phyloP scores from a whole-genome alignment of 441 rosid species.

The Bocquillonia castaneifolia region DNA sequence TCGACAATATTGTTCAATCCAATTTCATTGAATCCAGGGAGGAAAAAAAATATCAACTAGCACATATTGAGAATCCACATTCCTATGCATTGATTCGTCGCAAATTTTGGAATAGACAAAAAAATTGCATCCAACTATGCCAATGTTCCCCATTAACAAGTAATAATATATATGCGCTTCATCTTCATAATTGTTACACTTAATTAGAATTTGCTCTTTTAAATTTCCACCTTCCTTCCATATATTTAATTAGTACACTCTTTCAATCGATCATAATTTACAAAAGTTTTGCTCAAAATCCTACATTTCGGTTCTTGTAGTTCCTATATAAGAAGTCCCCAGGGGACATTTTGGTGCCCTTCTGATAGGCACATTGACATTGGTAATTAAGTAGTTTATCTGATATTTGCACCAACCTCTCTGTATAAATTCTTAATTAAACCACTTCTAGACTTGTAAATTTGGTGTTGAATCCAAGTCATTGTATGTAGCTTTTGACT shows the following conservation, averaged over 20 bases:
- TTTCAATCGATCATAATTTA: conserved; percentile 22
- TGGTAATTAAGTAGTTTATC: no score
- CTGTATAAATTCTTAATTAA: no score
- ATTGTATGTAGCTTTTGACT: conserved; percentile 25
- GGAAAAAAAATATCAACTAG: conserved; percentile 16
- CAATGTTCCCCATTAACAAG: neutral
- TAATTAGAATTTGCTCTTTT: no score
- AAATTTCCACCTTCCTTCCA: conserved; percentile 1
- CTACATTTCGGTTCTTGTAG: neutral
- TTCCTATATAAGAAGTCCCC: conserved; percentile 3
- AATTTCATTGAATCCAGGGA: no score
- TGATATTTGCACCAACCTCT: no score
- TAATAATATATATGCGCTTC: neutral
- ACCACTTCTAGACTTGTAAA: conserved; percentile 21
- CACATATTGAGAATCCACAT: conserved; percentile 19
- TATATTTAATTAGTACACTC: neutral
- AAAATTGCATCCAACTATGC: conserved; percentile 18
- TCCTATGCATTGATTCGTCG: conserved; percentile 9
- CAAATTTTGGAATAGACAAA: neutral
- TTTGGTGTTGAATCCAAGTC: conserved; percentile 20
- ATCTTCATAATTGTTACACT: conserved; percentile 2
- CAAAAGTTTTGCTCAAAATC: conserved; percentile 19
- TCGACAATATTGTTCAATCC: no score
- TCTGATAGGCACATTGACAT: conserved; percentile 5
- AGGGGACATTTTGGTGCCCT: neutral